Percentiles rank a stretch among this genome's conserved stretches.
These are phyloP conservation scores for Neurospora sp. DNA, from an alignment of 495 filamentous ascomycete species.

Conservation along the genomic window DNA sequence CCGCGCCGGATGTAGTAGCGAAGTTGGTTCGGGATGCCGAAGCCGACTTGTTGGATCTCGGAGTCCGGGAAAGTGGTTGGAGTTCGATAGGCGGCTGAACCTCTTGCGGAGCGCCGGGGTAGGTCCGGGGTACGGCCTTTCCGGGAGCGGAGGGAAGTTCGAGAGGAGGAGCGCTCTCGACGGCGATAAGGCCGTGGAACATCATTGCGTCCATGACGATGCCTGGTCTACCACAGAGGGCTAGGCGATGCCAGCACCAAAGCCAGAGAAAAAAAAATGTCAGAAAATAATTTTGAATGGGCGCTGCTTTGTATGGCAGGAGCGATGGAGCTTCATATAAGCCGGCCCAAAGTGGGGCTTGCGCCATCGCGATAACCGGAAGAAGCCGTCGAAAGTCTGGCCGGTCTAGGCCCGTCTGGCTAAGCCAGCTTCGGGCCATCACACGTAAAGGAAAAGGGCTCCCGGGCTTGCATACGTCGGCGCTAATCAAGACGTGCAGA, in stretches of 20 bases:
- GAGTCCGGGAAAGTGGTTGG: constrained; percentile 10
- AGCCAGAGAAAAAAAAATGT: no score
- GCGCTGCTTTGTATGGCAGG: neutral
- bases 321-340: neutral
- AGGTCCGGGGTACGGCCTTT: constrained; percentile 25
- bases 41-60: constrained; percentile 7
- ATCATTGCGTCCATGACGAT: neutral
- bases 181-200: neutral
- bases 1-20: constrained; percentile 11
- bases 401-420: neutral
- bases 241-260: no score
- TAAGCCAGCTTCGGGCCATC: neutral
- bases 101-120: constrained; percentile 27
- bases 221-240: no score
- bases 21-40: constrained; percentile 10
- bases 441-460: neutral
- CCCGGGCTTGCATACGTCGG: neutral
- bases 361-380: neutral
- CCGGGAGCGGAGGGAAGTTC: constrained; percentile 18
- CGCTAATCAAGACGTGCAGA: neutral
- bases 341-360: neutral
- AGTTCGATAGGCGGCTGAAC: constrained; percentile 21
- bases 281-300: neutral
- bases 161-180: neutral
- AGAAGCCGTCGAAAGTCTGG: neutral